Evolutionary conservation across 1,139 yeast genomes (phyloP).

Genomic region (Magnusiomyces tetraspermus): DNA sequence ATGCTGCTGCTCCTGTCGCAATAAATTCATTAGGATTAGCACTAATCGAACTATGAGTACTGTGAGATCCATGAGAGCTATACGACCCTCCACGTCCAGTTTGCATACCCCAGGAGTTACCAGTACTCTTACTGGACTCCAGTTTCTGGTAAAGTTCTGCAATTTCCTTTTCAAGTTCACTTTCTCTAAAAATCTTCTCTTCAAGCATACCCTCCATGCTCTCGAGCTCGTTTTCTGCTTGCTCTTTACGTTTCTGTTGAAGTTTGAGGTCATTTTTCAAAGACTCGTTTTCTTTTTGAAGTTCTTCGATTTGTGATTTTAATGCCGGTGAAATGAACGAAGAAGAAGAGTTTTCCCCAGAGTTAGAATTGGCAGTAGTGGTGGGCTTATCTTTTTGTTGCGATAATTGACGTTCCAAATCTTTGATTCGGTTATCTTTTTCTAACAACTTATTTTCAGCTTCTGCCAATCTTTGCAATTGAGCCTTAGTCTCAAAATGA

Average conservation of each 20-base stretch:
- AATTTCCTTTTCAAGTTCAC: slow-evolving; percentile 8
- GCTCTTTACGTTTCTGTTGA: slow-evolving; percentile 6
- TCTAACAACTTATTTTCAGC: slow-evolving; percentile 29
- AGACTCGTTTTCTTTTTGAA: neutral
- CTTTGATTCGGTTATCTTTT: slow-evolving; percentile 26
- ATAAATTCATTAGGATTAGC: neutral
- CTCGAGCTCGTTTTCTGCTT: slow-evolving; percentile 10
- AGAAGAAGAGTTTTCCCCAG: too few relatives aligned
- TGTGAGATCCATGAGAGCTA: too few relatives aligned
- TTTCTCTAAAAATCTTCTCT: slow-evolving; percentile 11
- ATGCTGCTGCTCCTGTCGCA: neutral
- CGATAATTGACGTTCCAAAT: slow-evolving; percentile 21
- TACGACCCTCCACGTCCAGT: neutral
- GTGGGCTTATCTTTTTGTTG: neutral
- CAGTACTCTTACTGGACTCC: too few relatives aligned
- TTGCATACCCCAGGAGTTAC: too few relatives aligned
- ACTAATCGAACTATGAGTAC: too few relatives aligned
- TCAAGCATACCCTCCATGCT: slow-evolving; percentile 12
- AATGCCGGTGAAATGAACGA: too few relatives aligned
- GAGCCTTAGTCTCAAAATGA: slow-evolving; percentile 24
- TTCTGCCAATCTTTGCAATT: slow-evolving; percentile 25
- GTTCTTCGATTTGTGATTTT: neutral
- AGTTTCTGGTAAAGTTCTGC: neutral
- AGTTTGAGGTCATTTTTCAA: neutral
- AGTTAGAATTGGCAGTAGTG: too few relatives aligned